Evolutionary conservation across 1,284 basidiomycete species (phyloP).

Genomic region (Chondrostereum purpureum): DNA sequence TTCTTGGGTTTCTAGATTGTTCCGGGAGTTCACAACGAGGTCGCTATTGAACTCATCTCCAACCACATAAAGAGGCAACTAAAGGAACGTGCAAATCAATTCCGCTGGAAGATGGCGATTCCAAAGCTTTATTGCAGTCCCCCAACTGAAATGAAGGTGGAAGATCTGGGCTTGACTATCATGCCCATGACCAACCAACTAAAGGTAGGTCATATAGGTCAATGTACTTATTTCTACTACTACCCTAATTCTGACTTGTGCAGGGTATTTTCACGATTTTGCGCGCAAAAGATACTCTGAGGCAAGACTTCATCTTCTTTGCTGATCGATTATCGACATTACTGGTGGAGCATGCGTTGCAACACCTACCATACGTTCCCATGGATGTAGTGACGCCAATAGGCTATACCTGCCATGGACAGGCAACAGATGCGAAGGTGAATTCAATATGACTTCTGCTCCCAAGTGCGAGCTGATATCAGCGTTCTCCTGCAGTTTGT

Average conservation of each 20-base stretch:
- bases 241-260: background rate
- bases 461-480: no score
- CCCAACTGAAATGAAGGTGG: conserved; percentile 26
- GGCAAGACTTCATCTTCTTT: conserved; percentile 89
- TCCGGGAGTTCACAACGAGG: conserved; percentile 78
- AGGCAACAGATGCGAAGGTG: conserved; percentile 55
- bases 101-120: conserved; percentile 68
- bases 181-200: conserved; percentile 81
- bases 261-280: conserved; percentile 88
- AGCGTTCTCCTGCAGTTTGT: no score
- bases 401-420: conserved; percentile 52
- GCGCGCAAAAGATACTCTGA: conserved; percentile 61
- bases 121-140: conserved; percentile 29
- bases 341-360: conserved; percentile 81
- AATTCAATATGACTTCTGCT: no score
- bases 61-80: conserved; percentile 87
- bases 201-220: conserved; percentile 37
- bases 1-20: conserved; percentile 60
- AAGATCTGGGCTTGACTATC: conserved; percentile 55
- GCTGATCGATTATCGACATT: conserved; percentile 81
- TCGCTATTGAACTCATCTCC: conserved; percentile 92
- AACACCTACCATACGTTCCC: conserved; percentile 66
- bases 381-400: conserved; percentile 69
- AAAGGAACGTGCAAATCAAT: conserved; percentile 65
- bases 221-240: conserved; percentile 3